These are phyloP conservation scores for Alternaria brassicae DNA, from an alignment of 2,329 filamentous ascomycete species.

Conservation along the genomic window DNA sequence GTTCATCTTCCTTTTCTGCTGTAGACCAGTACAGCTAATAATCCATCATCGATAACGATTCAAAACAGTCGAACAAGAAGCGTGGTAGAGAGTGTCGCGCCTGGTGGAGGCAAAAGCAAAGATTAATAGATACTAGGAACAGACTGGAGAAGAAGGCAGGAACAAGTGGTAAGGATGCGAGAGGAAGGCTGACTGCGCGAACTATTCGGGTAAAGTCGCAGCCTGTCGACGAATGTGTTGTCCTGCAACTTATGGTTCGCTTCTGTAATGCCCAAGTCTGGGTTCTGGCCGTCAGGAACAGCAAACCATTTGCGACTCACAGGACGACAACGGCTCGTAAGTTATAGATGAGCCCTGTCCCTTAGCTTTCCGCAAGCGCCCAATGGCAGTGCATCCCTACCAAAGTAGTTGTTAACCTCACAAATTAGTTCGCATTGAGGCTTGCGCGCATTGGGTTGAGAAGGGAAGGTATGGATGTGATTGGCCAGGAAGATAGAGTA, in stretches of 20 bases:
- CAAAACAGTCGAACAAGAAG: constrained; percentile 8
- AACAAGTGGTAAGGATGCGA: constrained; percentile 3
- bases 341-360: constrained; percentile 28
- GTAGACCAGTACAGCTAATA: constrained; percentile 40
- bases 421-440: constrained; percentile 25
- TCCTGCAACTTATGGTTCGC: constrained; percentile 16
- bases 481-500: constrained; percentile 28
- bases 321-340: constrained; percentile 25
- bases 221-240: constrained; percentile 20
- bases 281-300: constrained; percentile 30
- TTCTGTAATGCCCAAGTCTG: constrained; percentile 23
- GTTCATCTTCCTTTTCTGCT: constrained; percentile 29
- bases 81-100: constrained; percentile 12
- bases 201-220: constrained; percentile 8
- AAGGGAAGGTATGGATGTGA: constrained; percentile 14
- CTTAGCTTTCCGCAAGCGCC: constrained; percentile 15
- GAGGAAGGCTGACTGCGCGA: constrained; percentile 8
- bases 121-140: constrained; percentile 9
- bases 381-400: constrained; percentile 29
- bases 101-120: constrained; percentile 17
- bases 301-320: constrained; percentile 29
- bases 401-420: constrained; percentile 26
- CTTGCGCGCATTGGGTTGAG: constrained; percentile 27
- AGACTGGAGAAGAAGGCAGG: constrained; percentile 11
- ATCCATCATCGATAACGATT: constrained; percentile 22